Evolutionary conservation across 1,284 basidiomycete genomes (phyloP), one percentile per base, ranked within the genome.

Genomic region (Trichosporon sp.): DNA sequence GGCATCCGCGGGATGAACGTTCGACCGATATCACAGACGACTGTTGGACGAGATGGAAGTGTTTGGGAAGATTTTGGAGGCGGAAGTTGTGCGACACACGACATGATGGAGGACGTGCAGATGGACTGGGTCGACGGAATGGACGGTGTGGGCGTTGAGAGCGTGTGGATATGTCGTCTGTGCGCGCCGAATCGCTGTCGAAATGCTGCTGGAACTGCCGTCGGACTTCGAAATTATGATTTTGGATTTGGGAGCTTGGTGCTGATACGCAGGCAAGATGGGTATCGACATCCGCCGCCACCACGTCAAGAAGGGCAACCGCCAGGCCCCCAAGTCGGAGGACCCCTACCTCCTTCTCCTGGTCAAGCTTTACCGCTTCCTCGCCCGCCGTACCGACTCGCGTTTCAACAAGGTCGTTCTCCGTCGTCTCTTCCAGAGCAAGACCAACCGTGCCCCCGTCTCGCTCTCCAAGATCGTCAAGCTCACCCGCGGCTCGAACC

Each of bases 351-450:
- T 99, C 81, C 91, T 98, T 84, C 90, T 98, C 82, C 91, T 99
- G 76, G 96, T 99, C 86, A 98, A 99, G 96, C 90, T 99, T 78
- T 99, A 99, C 89, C 94, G 96, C 82, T 99, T 99, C 91, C 88
- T 99, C 76, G 96, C 96, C 76, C 92, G 97, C 83, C 92, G 97
- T 82, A 99, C 97, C 70, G 94, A 98, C 85, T 90, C 94, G 74
- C 87, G 88, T 78, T 99, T 99, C 88, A 99, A 99, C 93, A 94
- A 96, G 91, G 92, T 91, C 82, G 88, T 99, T 86, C 94, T 99
- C 82, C 93, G 91, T 86, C 92, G 96, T 74, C 91, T 99, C 75
- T 99, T 95, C 89, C 91, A 96, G 86, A 95, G 93, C 84, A 83
- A 83, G 89, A 91, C 90, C 89, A 99, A 99, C 90, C 93, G 94